Conservation (phyloP, 106 monocot genomes). For the Cymbidium sinense region DNA sequence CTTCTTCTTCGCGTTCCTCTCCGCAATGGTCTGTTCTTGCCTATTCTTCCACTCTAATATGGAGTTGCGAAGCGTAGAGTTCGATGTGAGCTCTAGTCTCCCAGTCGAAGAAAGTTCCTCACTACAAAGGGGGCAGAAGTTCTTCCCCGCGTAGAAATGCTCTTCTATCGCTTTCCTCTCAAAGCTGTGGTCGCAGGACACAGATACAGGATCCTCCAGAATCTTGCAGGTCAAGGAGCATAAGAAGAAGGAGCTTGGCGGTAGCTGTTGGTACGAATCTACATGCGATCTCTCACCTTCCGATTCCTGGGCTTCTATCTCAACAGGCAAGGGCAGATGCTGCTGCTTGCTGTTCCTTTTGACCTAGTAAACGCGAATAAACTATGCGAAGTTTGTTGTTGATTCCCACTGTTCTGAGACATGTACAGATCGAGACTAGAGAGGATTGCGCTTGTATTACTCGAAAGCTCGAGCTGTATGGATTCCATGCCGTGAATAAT, state of each 20-base stretch:
- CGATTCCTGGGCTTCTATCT: neutral
- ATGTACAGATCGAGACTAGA: neutral
- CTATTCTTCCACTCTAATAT: constrained; percentile 13
- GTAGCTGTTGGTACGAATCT: neutral
- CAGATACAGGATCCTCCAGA: constrained; percentile 18
- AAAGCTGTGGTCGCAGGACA: constrained; percentile 20
- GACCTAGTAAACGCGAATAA: neutral
- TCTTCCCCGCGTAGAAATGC: constrained; percentile 1
- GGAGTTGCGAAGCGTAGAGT: constrained; percentile 9
- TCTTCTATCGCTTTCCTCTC: constrained; percentile 11
- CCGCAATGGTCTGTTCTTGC: neutral
- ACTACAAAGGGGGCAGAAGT: neutral
- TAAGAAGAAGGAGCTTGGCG: constrained; percentile 7
- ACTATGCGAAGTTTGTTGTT: neutral
- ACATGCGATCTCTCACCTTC: neutral
- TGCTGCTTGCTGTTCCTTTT: neutral
- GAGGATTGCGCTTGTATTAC: neutral
- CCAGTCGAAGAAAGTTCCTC: neutral
- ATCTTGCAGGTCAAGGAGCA: constrained; percentile 6
- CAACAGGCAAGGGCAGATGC: neutral
- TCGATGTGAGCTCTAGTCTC: constrained; percentile 3
- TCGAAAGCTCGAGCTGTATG: neutral
- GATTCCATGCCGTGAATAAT: neutral
- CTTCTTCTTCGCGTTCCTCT: neutral
- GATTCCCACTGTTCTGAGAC: neutral